Conservation (phyloP, 2,329 filamentous ascomycete genomes). For the Ophiocordyceps sinensis region DNA sequence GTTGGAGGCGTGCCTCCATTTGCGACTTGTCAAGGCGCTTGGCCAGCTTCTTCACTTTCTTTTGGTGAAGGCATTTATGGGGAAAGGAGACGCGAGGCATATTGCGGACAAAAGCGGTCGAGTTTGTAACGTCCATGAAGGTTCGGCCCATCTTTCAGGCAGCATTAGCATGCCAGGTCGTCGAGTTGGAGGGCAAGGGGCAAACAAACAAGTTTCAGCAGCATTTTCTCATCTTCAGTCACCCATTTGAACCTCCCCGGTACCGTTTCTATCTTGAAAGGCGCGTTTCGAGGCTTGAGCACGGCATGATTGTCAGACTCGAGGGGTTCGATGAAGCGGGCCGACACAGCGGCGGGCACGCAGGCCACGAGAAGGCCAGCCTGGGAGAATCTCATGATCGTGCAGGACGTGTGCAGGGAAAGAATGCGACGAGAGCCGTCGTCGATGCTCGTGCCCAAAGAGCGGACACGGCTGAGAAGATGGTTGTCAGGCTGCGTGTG, state of each 20-base stretch:
- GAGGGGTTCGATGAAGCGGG: conserved; percentile 39
- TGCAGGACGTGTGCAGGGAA: neutral
- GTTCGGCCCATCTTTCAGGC: conserved; percentile 56
- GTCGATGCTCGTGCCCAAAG: too few relatives aligned
- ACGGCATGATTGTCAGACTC: conserved; percentile 37
- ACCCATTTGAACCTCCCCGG: conserved; percentile 76
- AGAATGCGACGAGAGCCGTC: neutral
- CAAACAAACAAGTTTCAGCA: conserved; percentile 53
- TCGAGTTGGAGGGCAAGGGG: neutral
- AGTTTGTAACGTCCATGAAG: conserved; percentile 91
- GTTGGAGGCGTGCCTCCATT: conserved; percentile 66
- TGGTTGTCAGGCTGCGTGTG: too few relatives aligned
- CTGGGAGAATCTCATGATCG: conserved; percentile 36
- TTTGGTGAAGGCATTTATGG: conserved; percentile 46
- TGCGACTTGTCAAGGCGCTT: conserved; percentile 57
- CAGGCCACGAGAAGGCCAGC: conserved; percentile 35
- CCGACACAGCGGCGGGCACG: conserved; percentile 27
- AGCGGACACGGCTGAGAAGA: too few relatives aligned
- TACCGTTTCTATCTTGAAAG: conserved; percentile 68
- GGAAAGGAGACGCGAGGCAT: conserved; percentile 45
- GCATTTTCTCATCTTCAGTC: conserved; percentile 92
- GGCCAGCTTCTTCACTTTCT: conserved; percentile 52
- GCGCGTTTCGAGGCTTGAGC: conserved; percentile 24
- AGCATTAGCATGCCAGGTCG: neutral
- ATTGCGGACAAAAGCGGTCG: conserved; percentile 25